Evolutionary conservation across 352 stramenopile genomes (phyloP).

Genomic region (Thraustochytrium sp.): DNA sequence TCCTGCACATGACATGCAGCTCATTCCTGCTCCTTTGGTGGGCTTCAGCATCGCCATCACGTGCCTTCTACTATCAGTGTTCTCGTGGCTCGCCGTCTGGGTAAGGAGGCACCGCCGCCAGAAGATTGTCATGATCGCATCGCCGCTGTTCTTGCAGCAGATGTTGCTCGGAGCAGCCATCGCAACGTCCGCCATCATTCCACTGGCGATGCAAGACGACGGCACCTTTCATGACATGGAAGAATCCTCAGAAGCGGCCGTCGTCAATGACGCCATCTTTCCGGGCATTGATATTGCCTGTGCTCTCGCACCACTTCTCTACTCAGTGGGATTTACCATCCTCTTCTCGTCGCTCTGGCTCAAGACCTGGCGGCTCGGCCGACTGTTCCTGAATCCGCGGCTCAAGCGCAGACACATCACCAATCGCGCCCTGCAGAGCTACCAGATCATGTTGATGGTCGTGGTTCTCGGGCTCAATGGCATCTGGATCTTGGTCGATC

Average conservation of each 20-base stretch:
- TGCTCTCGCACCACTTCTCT: neutral
- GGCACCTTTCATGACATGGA: neutral
- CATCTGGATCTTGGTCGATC: conserved; percentile 25
- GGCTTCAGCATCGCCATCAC: neutral
- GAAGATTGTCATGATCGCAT: conserved; percentile 33
- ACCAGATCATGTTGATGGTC: neutral
- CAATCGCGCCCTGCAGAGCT: conserved; percentile 17
- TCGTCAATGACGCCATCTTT: neutral
- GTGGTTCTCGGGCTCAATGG: conserved; percentile 10
- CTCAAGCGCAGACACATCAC: conserved; percentile 44
- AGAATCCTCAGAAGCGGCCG: neutral
- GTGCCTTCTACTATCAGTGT: neutral
- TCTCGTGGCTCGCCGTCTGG: neutral
- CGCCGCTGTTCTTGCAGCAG: conserved; percentile 3
- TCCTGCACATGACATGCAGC: neutral
- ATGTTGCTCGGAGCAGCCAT: conserved; percentile 17
- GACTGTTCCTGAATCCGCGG: conserved; percentile 29
- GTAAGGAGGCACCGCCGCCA: neutral
- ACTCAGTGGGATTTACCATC: conserved; percentile 9
- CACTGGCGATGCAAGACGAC: conserved; percentile 3
- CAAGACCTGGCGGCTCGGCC: conserved; percentile 26
- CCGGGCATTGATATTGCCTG: neutral
- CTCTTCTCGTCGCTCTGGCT: conserved; percentile 36
- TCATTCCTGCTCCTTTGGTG: neutral
- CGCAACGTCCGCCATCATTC: neutral